Evolutionary conservation across 73 alveolate species (phyloP).

Genomic region (Paramecium biaurelia): DNA sequence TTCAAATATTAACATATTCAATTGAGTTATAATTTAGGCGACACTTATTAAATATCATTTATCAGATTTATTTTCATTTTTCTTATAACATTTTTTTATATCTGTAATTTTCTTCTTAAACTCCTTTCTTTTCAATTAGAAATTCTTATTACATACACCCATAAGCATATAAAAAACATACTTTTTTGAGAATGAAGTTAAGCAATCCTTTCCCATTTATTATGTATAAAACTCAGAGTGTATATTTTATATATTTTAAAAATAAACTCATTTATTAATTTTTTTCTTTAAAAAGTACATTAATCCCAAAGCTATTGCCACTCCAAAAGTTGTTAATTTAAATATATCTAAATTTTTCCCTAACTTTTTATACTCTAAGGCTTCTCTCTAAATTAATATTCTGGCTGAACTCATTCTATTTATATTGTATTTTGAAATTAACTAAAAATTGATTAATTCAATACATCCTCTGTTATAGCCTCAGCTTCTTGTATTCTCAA

Average conservation of each 20-base stretch:
- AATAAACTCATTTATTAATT: background rate
- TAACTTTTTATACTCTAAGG: background rate
- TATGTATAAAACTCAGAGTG: background rate
- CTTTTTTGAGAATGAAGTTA: background rate
- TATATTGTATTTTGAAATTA: background rate
- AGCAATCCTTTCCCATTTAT: background rate
- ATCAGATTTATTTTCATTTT: too few relatives aligned
- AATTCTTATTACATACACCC: background rate
- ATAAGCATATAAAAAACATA: background rate
- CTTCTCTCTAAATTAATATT: background rate
- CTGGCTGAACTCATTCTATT: background rate
- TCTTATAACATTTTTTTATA: background rate
- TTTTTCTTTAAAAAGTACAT: background rate
- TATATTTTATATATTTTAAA: background rate
- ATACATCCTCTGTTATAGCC: background rate
- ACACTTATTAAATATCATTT: too few relatives aligned
- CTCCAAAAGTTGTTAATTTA: background rate
- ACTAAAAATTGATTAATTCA: background rate
- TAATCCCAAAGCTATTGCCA: too few relatives aligned
- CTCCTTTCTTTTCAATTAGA: background rate
- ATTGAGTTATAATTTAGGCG: too few relatives aligned
- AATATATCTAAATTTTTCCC: background rate
- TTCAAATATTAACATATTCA: too few relatives aligned
- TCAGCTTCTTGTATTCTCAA: background rate
- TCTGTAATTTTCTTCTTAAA: background rate